A percentile compares a stretch with the other conserved stretches of the same genome.
phyloP scores from a whole-genome alignment of 805 yeast species.

The Candida glaebosa region DNA sequence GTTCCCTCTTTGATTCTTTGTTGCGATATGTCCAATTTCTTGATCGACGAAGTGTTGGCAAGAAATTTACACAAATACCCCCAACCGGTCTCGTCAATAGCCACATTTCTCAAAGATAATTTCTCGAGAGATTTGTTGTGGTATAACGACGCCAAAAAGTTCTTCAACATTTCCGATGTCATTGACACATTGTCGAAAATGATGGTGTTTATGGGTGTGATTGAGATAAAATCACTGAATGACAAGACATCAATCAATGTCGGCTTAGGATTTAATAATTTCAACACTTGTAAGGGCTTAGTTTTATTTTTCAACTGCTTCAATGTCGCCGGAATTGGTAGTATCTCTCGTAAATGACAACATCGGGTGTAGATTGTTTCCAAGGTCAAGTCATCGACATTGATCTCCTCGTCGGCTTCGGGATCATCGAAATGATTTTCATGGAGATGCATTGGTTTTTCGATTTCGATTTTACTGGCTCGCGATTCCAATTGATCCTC shows the following conservation, averaged over 20 bases:
- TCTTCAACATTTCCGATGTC: conserved; percentile 51
- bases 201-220: conserved; percentile 52
- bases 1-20: conserved; percentile 49
- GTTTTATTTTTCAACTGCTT: conserved; percentile 51
- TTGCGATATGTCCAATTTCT: conserved; percentile 55
- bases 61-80: conserved; percentile 46
- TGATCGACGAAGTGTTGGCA: conserved; percentile 37
- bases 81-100: conserved; percentile 54
- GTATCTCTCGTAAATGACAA: conserved; percentile 84
- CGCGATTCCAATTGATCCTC: conserved; percentile 16
- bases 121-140: conserved; percentile 45
- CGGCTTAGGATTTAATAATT: conserved; percentile 56
- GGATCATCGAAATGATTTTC: conserved; percentile 47
- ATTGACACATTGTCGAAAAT: conserved; percentile 57
- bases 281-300: conserved; percentile 51
- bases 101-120: conserved; percentile 52
- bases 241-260: conserved; percentile 56
- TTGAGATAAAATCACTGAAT: conserved; percentile 54
- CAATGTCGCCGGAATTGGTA: conserved; percentile 84
- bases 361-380: conserved; percentile 70
- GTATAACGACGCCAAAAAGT: conserved; percentile 44
- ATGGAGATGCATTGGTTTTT: conserved; percentile 66
- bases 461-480: conserved; percentile 46
- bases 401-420: conserved; percentile 14
- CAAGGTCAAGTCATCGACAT: conserved; percentile 29